These are phyloP conservation scores for Hypoxylon sp. DNA, from an alignment of 2,329 filamentous ascomycete species.

Conservation along the genomic window DNA sequence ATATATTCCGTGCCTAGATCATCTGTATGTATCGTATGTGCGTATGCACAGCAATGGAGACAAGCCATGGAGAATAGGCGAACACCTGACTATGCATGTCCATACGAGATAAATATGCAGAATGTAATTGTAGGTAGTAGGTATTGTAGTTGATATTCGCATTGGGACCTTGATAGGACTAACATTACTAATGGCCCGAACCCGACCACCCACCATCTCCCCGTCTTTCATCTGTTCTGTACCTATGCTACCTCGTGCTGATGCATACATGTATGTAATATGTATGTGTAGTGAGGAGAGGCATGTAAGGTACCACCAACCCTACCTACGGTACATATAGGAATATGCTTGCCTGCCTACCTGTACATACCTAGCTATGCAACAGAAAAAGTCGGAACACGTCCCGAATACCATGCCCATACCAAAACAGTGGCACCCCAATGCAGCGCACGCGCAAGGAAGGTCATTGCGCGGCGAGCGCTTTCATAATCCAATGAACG, in stretches of 20 bases:
- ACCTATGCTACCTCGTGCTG: constrained; percentile 16
- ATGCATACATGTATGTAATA: constrained; percentile 11
- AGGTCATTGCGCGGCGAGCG: constrained; percentile 33
- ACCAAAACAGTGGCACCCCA: constrained; percentile 14
- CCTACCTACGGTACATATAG: neutral
- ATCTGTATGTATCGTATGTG: constrained; percentile 8
- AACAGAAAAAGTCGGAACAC: neutral
- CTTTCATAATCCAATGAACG: constrained; percentile 30
- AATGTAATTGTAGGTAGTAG: neutral
- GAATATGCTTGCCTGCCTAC: neutral
- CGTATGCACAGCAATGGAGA: constrained; percentile 13
- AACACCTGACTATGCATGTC: constrained; percentile 3
- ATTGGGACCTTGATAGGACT: constrained; percentile 14
- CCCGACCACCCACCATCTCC: neutral
- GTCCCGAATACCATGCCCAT: constrained; percentile 7
- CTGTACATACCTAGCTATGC: neutral
- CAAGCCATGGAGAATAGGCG: neutral
- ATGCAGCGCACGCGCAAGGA: constrained; percentile 18
- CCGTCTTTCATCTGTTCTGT: constrained; percentile 7
- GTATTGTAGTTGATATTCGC: neutral
- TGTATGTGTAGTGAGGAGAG: constrained; percentile 4
- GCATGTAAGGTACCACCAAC: constrained; percentile 18
- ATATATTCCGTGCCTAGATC: constrained; percentile 3
- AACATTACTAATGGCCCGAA: constrained; percentile 18
- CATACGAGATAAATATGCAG: neutral